Base-by-base conservation (phyloP, 2,329 filamentous ascomycete genomes). In the Aaosphaeria arxii region DNA sequence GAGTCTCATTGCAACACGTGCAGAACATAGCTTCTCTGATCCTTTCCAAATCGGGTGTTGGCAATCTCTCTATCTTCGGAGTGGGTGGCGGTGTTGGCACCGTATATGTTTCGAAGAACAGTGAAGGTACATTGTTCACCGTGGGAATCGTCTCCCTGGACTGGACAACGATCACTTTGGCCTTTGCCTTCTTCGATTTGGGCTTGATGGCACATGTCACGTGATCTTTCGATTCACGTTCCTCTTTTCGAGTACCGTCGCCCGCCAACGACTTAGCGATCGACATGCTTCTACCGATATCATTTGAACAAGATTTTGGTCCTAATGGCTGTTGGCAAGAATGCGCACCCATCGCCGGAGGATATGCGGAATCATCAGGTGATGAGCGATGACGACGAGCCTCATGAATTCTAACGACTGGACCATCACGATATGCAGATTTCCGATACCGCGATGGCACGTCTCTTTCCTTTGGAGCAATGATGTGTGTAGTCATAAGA, bases 11-110 rank as follows among this genome's bases (percentile, higher is more conserved):
- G 46, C 61, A 64, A 43, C 69, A 71, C 43, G 60, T 48, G 46
- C 69, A 72, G 40, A 72, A 72, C 3, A 53, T 48, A 4, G 44
- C 43, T 13, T 58, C 59, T 2, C 60, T 59, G 7, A 68, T 28
- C 6, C 63, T 58, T 4, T 56, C 48, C 7, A 72, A 43, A 4
- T 71, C 68, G 42, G 68, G 69, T 24, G 68, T 66, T 17, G 62
- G 43, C 35, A 71, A 47, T n/a, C 67, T 57, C 13, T 42, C 45
- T 30, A 63, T 45, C 38, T 55, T 61, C 28, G 69, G 67, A n/a
- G 65, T 65, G 11, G 58, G 54, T 6, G 69, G 69, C 32, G 63
- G 58, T n/a, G 49, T 59, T 3, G 39, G 28, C 7, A 41, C 24
- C 39, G 24, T 30, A 11, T 9, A 43, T 11, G 46, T 9, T 28